Base-by-base conservation (phyloP, 805 yeast species). In the Vanderwaltozyma polyspora region DNA sequence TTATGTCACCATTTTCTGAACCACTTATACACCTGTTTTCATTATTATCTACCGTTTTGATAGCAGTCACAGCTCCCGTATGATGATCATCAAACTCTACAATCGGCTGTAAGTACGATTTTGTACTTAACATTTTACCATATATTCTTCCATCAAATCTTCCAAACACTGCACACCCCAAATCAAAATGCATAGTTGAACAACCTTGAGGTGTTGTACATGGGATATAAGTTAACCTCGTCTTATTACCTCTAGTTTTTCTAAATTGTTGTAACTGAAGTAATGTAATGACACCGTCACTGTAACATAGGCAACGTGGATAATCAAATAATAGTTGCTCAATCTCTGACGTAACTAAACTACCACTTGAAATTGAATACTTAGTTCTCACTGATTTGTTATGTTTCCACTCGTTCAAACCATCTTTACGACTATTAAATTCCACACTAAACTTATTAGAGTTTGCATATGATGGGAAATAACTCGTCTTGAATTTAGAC, bases 391-490 rank as follows among this genome's bases (percentile, higher is more conserved):
- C 40, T 0, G 59, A 55, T 37, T 57, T 51, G 34, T 54, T 56
- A 31, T 57, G 62, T 33, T 46, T 52, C 63, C 63, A 58, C 26
- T 50, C 50, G 15, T 45, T 48, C 22, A 57, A 31, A 3, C 51
- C 41, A 8, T 49, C 44, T 22, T 46, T 44, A 28, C 67, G 44
- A 25, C 47, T 46, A 19, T 56, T 42, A 27, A 55, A 48, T 43
- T 64, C 70, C 1, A 48, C 48, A 34, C 60, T 58, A 38, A 47
- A 64, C 33, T 51, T 52, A 11, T 29, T 27, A 1, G 66, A 56
- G n/a, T 49, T 45, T 3, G 67, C 50, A 22, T 55, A 44, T 0
- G 68, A 61, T 18, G 67, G 66, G 46, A 64, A 64, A 17, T 41
- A 34, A 15, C 45, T 41, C 0, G 60, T 49, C 11, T 49, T 39